phyloP scores from a whole-genome alignment of 805 yeast genomes.

The Tetrapisispora nanseiensis region DNA sequence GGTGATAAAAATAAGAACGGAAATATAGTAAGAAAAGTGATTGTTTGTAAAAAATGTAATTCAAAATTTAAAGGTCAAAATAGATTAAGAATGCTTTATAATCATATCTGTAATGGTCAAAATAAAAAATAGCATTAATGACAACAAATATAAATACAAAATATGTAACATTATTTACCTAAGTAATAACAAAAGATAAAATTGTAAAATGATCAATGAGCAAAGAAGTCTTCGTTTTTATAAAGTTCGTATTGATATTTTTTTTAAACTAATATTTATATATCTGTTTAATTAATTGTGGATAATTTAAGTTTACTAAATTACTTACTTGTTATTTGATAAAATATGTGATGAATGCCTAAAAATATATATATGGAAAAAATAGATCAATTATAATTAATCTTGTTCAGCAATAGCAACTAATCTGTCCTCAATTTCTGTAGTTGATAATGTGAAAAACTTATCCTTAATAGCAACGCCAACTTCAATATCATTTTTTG shows the following conservation, averaged over 20 bases:
- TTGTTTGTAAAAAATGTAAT: slow-evolving; percentile 21
- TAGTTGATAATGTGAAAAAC: slow-evolving; percentile 65
- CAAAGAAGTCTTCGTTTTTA: neutral
- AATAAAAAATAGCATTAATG: neutral
- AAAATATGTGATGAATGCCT: slow-evolving; percentile 1
- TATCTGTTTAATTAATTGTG: neutral
- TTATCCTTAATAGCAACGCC: slow-evolving; percentile 74
- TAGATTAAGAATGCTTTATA: slow-evolving; percentile 13
- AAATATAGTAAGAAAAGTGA: slow-evolving; percentile 16
- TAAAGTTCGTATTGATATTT: too few species aligned
- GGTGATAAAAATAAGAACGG: neutral
- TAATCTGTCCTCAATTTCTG: slow-evolving; percentile 89
- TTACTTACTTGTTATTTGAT: neutral
- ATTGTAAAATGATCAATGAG: neutral
- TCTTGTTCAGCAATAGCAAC: slow-evolving; percentile 95
- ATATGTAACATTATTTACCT: slow-evolving; percentile 1
- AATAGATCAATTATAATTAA: slow-evolving; percentile 28
- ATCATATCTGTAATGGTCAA: slow-evolving; percentile 13
- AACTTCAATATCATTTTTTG: slow-evolving; percentile 86
- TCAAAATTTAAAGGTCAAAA: slow-evolving; percentile 19
- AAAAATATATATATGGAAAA: neutral
- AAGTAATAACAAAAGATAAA: neutral
- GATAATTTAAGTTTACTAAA: neutral
- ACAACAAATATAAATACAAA: neutral
- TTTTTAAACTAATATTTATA: neutral